Conservation (phyloP, 257 asterid species). For the Petrea volubilis region DNA sequence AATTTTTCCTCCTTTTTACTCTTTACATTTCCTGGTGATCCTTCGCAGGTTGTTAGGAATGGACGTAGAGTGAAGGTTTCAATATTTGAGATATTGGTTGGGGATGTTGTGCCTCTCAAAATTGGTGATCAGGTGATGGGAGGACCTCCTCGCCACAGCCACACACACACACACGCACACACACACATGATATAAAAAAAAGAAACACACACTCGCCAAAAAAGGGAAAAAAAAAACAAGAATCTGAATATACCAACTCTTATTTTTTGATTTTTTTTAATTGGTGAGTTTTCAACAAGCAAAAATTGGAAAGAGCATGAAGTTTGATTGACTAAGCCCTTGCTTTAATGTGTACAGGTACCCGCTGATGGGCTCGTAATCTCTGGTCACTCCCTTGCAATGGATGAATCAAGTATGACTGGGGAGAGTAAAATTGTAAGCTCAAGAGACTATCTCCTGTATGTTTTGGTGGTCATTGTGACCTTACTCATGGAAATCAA, state of each 20-base stretch:
- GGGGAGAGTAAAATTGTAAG: slow-evolving; percentile 98
- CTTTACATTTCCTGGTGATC: slow-evolving; percentile 23
- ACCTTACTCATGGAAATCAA: slow-evolving; percentile 11
- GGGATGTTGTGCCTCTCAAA: slow-evolving; percentile 91
- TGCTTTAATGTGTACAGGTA: slow-evolving; percentile 50
- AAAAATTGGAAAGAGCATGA: background rate
- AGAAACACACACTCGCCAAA: background rate
- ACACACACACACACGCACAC: background rate
- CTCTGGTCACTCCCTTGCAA: slow-evolving; percentile 77
- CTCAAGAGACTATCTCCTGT: slow-evolving; percentile 13
- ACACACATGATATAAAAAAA: no score
- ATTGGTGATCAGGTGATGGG: slow-evolving; percentile 91
- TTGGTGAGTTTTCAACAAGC: background rate
- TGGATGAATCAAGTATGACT: slow-evolving; percentile 99
- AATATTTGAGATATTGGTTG: slow-evolving; percentile 89
- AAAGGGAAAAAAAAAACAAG: background rate
- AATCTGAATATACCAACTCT: no score
- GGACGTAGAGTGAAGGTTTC: slow-evolving; percentile 81
- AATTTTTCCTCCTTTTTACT: slow-evolving; percentile 2
- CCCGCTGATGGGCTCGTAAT: slow-evolving; percentile 93
- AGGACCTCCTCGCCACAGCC: background rate
- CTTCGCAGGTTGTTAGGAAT: slow-evolving; percentile 71
- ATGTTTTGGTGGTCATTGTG: slow-evolving; percentile 8
- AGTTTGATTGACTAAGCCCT: slow-evolving; percentile 11
- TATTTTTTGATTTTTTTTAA: background rate